phyloP scores from a whole-genome alignment of 306 rosid genomes.

The Notholithocarpus densiflorus region DNA sequence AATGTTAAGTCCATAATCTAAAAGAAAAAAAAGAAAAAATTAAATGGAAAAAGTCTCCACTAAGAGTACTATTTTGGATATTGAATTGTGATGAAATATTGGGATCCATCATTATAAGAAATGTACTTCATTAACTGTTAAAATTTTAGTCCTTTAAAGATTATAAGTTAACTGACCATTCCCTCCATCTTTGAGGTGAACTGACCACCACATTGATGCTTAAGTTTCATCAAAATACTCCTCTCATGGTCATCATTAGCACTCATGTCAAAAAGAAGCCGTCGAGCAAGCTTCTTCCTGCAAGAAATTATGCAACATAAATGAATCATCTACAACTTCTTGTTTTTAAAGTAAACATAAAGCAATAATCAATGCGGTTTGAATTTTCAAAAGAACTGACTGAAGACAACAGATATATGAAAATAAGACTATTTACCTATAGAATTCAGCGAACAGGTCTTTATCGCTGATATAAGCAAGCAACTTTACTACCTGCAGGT shows the following conservation, averaged over 20 bases:
- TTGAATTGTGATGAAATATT: not conserved
- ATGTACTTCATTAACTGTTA: not conserved
- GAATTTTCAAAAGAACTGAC: not conserved
- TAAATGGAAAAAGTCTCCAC: not conserved
- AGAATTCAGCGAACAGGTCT: slow-evolving; percentile 88
- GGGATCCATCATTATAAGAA: not conserved
- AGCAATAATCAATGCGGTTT: not conserved
- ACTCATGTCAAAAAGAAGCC: slow-evolving; percentile 80
- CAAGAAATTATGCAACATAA: not conserved
- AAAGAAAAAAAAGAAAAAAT: not conserved
- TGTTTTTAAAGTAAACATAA: not conserved
- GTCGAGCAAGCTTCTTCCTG: slow-evolving; percentile 89
- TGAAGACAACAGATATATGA: not conserved
- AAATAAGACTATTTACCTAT: slow-evolving; percentile 30
- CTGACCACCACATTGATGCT: slow-evolving; percentile 87
- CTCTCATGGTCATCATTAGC: slow-evolving; percentile 79
- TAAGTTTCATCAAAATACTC: slow-evolving; percentile 59
- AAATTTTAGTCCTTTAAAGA: not conserved
- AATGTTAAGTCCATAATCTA: slow-evolving; percentile 74
- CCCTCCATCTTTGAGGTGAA: slow-evolving; percentile 98
- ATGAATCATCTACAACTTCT: not conserved
- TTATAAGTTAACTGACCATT: slow-evolving; percentile 50
- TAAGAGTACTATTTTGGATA: not conserved
- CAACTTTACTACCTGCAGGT: slow-evolving; percentile 61
- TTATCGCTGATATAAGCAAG: slow-evolving; percentile 83